Conservation (phyloP, 257 asterid genomes). For the Solanum microdontum region DNA sequence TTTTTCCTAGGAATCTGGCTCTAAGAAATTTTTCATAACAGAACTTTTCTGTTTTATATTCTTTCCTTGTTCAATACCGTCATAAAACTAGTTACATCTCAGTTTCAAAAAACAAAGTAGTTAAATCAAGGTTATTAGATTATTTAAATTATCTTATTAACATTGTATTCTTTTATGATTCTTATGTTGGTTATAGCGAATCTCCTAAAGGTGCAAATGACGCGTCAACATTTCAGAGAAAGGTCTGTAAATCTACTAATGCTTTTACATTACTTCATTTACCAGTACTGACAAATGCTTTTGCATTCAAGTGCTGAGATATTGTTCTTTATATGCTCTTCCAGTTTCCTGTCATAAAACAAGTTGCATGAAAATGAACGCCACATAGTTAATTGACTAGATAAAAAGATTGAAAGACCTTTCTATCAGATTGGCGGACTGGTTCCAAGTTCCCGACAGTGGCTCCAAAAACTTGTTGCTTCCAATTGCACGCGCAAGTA, state of each 20-base stretch:
- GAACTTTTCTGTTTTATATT: not conserved
- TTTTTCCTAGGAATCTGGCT: not conserved
- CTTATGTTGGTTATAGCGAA: conserved; percentile 51
- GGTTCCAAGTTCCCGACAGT: too few relatives aligned
- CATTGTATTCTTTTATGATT: not conserved
- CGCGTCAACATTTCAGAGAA: conserved; percentile 96
- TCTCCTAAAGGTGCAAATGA: conserved; percentile 98
- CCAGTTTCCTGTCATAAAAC: not conserved
- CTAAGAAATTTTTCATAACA: not conserved
- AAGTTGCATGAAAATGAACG: not conserved
- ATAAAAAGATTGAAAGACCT: not conserved
- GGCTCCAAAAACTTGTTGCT: too few relatives aligned
- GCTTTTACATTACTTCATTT: not conserved
- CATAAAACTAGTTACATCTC: not conserved
- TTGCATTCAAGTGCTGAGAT: not conserved
- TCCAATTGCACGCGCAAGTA: too few relatives aligned
- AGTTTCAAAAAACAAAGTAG: not conserved
- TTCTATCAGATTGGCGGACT: not conserved
- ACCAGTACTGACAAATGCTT: not conserved
- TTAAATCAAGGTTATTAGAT: not conserved
- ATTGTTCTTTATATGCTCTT: not conserved
- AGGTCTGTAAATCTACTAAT: conserved; percentile 40
- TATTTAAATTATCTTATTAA: not conserved
- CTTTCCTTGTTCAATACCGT: not conserved
- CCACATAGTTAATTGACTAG: not conserved